Base-by-base conservation (phyloP, 169 alveolate genomes). In the Toxoplasma gondii region DNA sequence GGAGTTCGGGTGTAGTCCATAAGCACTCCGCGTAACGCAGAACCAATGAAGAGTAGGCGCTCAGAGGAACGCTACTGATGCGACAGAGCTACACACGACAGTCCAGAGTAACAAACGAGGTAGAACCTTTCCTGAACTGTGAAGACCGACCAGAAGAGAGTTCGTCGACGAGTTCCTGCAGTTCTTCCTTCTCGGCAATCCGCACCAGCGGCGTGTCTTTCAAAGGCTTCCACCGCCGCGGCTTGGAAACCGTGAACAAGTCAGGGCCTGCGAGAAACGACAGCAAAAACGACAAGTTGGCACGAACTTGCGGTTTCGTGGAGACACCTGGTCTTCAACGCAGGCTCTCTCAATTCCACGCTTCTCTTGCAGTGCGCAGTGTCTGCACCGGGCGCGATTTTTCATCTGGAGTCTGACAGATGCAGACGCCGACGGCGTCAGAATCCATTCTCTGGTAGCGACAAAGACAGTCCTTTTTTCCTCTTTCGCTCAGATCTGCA, bases 151-250 rank as follows among this genome's bases (percentile, higher is more conserved):
- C 96, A 64, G 67, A 91, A 43, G 81, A 44, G 36, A 96, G 92
- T 69, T 97, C 97, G 67, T 94, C 95, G 64, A 97, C 90, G 96
- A 98, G 95, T 45, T 95, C 95, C 58, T 95, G 94, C 54, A 98
- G 96, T 74, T 96, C 88, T 36, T 95, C 96, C 87, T 96, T 95
- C 39, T 96, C 96, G 43, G 96, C 97, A 43, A 98, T 97, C 58
- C 91, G 95, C n/a, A 94, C 91, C 86, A 98, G 95, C 7, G 98
- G 97, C 38, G 98, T 97, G 78, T 94, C 92, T 74, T 96, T 97
- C 38, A 97, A 91, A 67, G 95, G 96, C 43, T 94, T 49, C 70
- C 91, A 78, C 39, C 87, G 93, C 82, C 78, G 58, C 78, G 96
- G 96, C 19, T 12, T 1, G 34, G 88, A 88, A 54, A 67, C 80